Base-by-base conservation (phyloP, 2,329 filamentous ascomycete genomes). In the Diplodia corticola region DNA sequence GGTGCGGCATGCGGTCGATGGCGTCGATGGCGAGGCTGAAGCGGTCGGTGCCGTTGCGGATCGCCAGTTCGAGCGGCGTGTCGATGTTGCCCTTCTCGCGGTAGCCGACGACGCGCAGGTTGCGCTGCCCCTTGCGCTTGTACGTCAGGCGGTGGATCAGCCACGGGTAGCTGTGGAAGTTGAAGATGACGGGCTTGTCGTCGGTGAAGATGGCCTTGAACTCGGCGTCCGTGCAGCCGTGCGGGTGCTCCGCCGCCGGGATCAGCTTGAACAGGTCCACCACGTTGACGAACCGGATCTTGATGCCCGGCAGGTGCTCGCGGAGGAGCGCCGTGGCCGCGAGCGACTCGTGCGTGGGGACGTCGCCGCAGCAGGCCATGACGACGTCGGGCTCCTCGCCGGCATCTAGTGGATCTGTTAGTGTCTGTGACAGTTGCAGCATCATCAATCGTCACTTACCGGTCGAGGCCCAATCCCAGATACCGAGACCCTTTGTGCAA, bases 21-120 rank as follows among this genome's bases (percentile, higher is more conserved):
- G 90, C 91, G 72, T 90, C 87, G 68, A 93, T 91, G 10, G 91
- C 90, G 44, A 93, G 79, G 70, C 88, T 91, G 80, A 90, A 93
- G 30, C 91, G 84, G 78, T 93, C 91, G 0, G 90, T 91, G 72
- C 89, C 84, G 78, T 93, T 93, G 67, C 90, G 84, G 74, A 93
- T 91, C 30, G 90, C 90, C 69, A 93, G 80, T 78, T 92, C 90
- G 22, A 93, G 86, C 1, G 90, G 91, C 0, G 91, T 93, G 75
- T 93, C 89, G 71, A 93, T 93, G 76, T 93, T 93, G 54, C 91
- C 91, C 84, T 93, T 93, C 81, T 93, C 90, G 73, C 85, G 88
- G 81, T 93, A 93, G 1, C 91, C 91, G 35, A 88, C 83, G n/a
- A 93, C 91, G 71, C 91, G 87, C 69, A 93, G 77, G 77, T 91